Evolutionary conservation across 805 yeast genomes (phyloP).

Genomic region (Monosporozyma yasuniensis): DNA sequence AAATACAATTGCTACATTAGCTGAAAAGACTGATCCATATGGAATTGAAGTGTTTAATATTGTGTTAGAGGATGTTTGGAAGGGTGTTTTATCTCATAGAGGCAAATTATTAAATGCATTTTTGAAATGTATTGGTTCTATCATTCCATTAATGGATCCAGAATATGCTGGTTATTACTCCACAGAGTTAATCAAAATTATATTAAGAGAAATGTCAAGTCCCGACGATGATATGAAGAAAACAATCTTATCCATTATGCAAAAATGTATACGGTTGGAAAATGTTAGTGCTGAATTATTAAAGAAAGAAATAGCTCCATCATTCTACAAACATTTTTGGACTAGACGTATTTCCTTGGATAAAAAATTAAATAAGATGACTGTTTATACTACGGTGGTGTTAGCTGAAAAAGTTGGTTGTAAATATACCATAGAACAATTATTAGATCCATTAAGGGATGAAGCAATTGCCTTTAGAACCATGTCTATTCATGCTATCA

Average conservation of each 20-base stretch:
- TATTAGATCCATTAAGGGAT: slow-evolving; percentile 60
- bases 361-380: slow-evolving; percentile 44
- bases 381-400: slow-evolving; percentile 62
- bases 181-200: slow-evolving; percentile 56
- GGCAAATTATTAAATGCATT: slow-evolving; percentile 73
- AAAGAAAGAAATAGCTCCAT: slow-evolving; percentile 43
- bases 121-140: slow-evolving; percentile 64
- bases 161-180: slow-evolving; percentile 76
- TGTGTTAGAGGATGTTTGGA: slow-evolving; percentile 70
- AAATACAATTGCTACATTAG: slow-evolving; percentile 59
- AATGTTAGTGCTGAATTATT: slow-evolving; percentile 45
- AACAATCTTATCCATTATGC: slow-evolving; percentile 60
- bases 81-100: slow-evolving; percentile 64
- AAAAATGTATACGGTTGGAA: slow-evolving; percentile 53
- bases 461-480: slow-evolving; percentile 70
- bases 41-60: slow-evolving; percentile 83
- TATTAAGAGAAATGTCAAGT: slow-evolving; percentile 63
- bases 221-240: slow-evolving; percentile 85
- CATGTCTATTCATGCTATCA: slow-evolving; percentile 68
- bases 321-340: slow-evolving; percentile 72
- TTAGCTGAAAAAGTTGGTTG: slow-evolving; percentile 64
- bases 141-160: slow-evolving; percentile 79
- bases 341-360: slow-evolving; percentile 71
- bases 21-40: slow-evolving; percentile 76
- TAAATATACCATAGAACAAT: slow-evolving; percentile 45